A percentile compares a stretch with the other conserved stretches of the same genome.
Conservation (phyloP, 306 rosid genomes). For the Fagus crenata region DNA sequence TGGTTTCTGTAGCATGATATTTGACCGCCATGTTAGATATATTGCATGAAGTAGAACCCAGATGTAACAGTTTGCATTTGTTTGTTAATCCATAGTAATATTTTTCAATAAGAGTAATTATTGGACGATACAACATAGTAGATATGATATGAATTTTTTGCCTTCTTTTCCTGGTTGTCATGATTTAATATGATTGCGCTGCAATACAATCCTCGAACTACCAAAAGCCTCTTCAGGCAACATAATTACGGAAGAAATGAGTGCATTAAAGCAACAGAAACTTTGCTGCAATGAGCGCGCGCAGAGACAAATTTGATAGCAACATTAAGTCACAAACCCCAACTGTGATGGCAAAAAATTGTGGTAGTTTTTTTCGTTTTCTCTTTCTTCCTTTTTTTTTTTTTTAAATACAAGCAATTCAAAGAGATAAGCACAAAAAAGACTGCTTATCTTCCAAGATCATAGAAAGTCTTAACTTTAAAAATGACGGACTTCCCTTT, state of each 20-base stretch:
- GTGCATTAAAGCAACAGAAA: neutral
- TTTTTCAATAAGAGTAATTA: conserved; percentile 22
- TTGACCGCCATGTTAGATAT: conserved; percentile 39
- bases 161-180: neutral
- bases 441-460: conserved; percentile 53
- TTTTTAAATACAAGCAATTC: conserved; percentile 46
- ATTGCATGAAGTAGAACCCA: conserved; percentile 37
- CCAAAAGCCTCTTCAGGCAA: neutral
- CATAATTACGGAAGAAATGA: too few species aligned
- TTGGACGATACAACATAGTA: neutral
- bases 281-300: too few species aligned
- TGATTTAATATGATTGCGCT: neutral
- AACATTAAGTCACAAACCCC: neutral
- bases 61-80: conserved; percentile 37
- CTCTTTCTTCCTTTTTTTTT: too few species aligned
- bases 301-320: neutral
- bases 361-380: conserved; percentile 24
- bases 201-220: neutral
- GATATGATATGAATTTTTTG: neutral
- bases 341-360: conserved; percentile 5
- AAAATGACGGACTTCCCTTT: conserved; percentile 29
- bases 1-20: conserved; percentile 42
- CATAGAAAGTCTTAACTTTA: conserved; percentile 27
- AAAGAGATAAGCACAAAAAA: conserved; percentile 62
- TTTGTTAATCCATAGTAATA: conserved; percentile 13